Evolutionary conservation across 2,329 filamentous ascomycete genomes (phyloP).

Genomic region (Allantophomopsis lycopodina): DNA sequence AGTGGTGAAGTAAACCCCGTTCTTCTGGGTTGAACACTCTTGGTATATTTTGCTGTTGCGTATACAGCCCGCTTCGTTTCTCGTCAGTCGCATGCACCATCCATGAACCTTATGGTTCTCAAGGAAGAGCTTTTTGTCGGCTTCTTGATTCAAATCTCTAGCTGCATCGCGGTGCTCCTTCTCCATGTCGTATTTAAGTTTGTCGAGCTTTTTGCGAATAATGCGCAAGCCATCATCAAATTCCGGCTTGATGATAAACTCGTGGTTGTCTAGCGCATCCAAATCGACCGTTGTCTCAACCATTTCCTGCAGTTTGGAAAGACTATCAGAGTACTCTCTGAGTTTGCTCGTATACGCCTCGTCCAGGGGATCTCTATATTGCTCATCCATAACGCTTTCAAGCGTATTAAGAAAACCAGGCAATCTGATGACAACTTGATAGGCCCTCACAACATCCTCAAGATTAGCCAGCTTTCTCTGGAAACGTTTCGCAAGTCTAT

Average conservation of each 20-base stretch:
- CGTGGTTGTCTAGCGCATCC: constrained; percentile 87
- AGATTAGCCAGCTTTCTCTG: constrained; percentile 82
- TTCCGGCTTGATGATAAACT: constrained; percentile 98
- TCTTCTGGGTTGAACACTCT: constrained; percentile 97
- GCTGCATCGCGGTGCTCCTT: constrained; percentile 66
- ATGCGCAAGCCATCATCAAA: constrained; percentile 81
- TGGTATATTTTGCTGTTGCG: constrained; percentile 82
- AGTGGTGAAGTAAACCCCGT: constrained; percentile 96
- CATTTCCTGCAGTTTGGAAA: constrained; percentile 89
- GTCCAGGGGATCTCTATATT: constrained; percentile 79
- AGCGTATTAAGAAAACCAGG: constrained; percentile 83
- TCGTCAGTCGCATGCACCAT: constrained; percentile 89
- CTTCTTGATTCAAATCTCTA: constrained; percentile 74
- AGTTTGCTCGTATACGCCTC: constrained; percentile 78
- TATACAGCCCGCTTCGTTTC: constrained; percentile 84
- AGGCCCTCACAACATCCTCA: constrained; percentile 90
- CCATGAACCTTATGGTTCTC: constrained; percentile 94
- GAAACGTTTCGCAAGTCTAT: constrained; percentile 86
- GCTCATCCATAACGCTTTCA: constrained; percentile 89
- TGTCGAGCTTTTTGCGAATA: constrained; percentile 87
- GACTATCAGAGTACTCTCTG: constrained; percentile 58
- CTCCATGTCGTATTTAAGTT: constrained; percentile 69
- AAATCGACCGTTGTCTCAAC: constrained; percentile 97
- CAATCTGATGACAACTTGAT: constrained; percentile 85
- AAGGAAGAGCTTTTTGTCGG: constrained; percentile 97